Base-by-base conservation (phyloP, 208 protist species). In the Wallacemonas sp. region DNA sequence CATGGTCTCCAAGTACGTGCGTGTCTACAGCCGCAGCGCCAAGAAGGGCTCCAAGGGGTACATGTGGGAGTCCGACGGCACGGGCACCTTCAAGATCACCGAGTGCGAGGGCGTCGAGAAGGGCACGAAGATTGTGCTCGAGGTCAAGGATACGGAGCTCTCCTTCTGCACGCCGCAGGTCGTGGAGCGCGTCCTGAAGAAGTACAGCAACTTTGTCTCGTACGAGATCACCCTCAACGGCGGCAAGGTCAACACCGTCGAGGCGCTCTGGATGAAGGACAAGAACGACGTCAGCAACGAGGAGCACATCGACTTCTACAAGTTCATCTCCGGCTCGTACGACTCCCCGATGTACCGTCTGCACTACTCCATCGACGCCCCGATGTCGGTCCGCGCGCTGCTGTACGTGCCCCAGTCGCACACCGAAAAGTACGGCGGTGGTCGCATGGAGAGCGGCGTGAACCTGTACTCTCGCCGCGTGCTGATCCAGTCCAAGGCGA, bases 121-220 rank as follows among this genome's bases (percentile, higher is more conserved):
- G 78, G 97, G 97, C 17, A 99, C 97, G 11, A 98, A 98, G 74
- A 99, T 99, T 86, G 84, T 98, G 44, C 84, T 98, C n/a, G 84
- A 98, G 23, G 67, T 99, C 9, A 98, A 98, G 68, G 93, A 98
- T 64, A 97, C 93, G 30, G 81, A 94, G 36, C 83, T 94, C 4
- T 94, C 97, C 41, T 99, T 98, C 79, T 91, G 94, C 70, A 96
- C 95, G 11, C 91, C 90, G 43, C 80, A 90, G 65, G 83, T 96
- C 30, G 85, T 98, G 48, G 90, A 98, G 74, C 87, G 84, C 3
- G 95, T 99, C 68, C 88, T 99, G 64, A 96, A 98, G 62, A 98
- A 98, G 80, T 99, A 99, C 90, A 97, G 88, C 74, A 98, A 97
- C 80, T 99, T 99, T 74, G 92, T 99, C 32, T 92, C 85, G 9